phyloP scores from a whole-genome alignment of 108 stramenopile species.

The Conticribra weissflogii region DNA sequence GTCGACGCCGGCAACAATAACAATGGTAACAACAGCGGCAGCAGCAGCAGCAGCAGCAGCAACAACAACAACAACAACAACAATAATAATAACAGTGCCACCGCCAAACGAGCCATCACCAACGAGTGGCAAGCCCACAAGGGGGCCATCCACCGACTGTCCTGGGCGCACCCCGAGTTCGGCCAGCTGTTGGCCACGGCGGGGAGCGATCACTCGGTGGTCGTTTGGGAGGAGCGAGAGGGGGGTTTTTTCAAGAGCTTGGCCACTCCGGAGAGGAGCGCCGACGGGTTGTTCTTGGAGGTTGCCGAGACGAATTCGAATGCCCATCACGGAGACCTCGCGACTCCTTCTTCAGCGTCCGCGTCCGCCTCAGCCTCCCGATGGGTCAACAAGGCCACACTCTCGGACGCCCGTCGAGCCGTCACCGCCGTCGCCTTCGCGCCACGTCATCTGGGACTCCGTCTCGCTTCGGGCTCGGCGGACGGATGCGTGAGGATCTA shows the following conservation, averaged over 20 bases:
- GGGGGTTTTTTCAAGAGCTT: constrained; percentile 34
- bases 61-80: not conserved
- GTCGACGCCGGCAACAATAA: constrained; percentile 6
- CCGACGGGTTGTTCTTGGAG: constrained; percentile 40
- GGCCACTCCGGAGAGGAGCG: constrained; percentile 40
- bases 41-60: constrained; percentile 10
- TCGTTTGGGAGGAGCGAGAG: constrained; percentile 91
- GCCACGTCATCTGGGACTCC: constrained; percentile 88
- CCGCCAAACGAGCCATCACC: constrained; percentile 55
- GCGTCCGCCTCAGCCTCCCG: constrained; percentile 50
- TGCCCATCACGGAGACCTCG: too few species aligned
- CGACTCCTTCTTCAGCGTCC: not conserved
- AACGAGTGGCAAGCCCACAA: constrained; percentile 87
- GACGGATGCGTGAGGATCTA: constrained; percentile 91
- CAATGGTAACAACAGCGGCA: not conserved
- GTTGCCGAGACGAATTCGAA: too few species aligned
- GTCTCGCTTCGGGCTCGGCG: constrained; percentile 86
- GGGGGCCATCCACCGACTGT: constrained; percentile 80
- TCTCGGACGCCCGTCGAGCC: constrained; percentile 83
- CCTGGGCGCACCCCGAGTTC: constrained; percentile 97
- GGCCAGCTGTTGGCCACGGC: constrained; percentile 93
- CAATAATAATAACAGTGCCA: constrained; percentile 5
- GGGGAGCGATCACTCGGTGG: constrained; percentile 87
- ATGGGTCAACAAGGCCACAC: constrained; percentile 80
- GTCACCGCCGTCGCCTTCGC: constrained; percentile 91